phyloP scores from a whole-genome alignment of 805 yeast species.

The Hanseniaspora guilliermondii region DNA sequence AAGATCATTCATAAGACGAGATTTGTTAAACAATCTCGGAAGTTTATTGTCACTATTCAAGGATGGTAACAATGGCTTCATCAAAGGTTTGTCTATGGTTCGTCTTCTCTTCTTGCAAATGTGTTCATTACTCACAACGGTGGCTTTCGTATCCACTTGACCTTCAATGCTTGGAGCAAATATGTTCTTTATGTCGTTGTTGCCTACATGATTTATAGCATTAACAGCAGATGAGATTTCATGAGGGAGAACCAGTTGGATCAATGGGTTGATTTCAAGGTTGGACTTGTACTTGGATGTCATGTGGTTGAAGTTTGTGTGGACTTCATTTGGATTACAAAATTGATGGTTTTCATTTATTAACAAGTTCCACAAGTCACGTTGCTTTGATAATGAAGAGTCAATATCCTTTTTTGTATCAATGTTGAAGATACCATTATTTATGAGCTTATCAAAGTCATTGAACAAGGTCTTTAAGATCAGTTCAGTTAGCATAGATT shows the following conservation, averaged over 20 bases:
- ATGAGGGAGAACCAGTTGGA: conserved; percentile 15
- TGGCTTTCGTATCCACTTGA: not conserved
- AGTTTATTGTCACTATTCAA: not conserved
- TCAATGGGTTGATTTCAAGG: conserved; percentile 15
- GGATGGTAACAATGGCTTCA: not conserved
- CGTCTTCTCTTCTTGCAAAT: not conserved
- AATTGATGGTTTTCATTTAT: not conserved
- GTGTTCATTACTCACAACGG: not conserved
- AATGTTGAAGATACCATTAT: conserved; percentile 1
- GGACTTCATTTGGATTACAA: conserved; percentile 2
- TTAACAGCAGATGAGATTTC: conserved; percentile 14
- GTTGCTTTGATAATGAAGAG: not conserved
- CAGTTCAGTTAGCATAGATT: conserved; percentile 37
- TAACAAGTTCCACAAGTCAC: not conserved
- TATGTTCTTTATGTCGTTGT: not conserved
- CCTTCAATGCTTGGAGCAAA: not conserved
- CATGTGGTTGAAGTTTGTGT: conserved; percentile 8
- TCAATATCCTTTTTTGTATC: not conserved
- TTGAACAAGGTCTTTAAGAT: conserved; percentile 25
- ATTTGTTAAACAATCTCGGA: not conserved
- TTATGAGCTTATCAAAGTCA: conserved; percentile 14
- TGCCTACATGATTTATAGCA: conserved; percentile 9
- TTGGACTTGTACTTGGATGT: conserved; percentile 7
- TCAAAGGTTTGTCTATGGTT: not conserved
- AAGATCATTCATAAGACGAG: not conserved